Percentiles rank a stretch among this genome's conserved stretches.
These are phyloP conservation scores for Cucumis sativus DNA, from an alignment of 306 rosid genomes.

Conservation along the genomic window Cucumber_9930_V3 NC_026660.2:30713001-30713500, in stretches of 20 bases:
- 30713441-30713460: neutral
- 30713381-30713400: neutral
- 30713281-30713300: neutral
- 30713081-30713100: neutral
- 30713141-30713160: too few relatives aligned
- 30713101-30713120: too few relatives aligned
- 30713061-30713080: neutral
- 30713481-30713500: neutral
- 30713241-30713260: neutral
- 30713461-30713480: neutral
- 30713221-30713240: neutral
- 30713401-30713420: neutral
- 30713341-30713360: neutral
- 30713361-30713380: neutral
- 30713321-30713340: neutral
- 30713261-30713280: neutral
- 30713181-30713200: neutral
- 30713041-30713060: neutral
- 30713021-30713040: constrained; percentile 62
- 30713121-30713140: too few relatives aligned
- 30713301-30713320: neutral
- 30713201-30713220: neutral
- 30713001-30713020: constrained; percentile 81
- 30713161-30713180: neutral
- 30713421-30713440: neutral